Base-by-base conservation (phyloP, 164 flowering plant genomes). In the Stephania japonica region DNA sequence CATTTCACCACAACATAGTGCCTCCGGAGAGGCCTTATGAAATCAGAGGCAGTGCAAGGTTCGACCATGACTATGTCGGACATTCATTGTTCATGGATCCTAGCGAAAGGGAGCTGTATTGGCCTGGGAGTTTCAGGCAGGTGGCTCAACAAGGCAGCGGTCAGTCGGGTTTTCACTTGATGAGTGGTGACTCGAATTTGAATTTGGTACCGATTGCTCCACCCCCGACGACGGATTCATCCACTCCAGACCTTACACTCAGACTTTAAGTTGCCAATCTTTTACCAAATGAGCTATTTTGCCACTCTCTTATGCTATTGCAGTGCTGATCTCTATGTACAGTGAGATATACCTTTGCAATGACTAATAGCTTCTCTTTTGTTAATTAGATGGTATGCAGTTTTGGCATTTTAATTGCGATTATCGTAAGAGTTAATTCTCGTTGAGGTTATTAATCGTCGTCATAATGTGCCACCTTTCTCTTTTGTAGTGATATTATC, bases 91-190 rank as follows among this genome's bases (percentile, higher is more conserved):
- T 83, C 72, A 27, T 84, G 72, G 89, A 87, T 26, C 90, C 85
- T 8, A 90, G 87, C 24, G 91, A 83, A 42, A 79, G 79, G 1
- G 89, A 81, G 50, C 66, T 82, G 72, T 82, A 77, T 64, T 91
- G 97, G 97, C 97, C 94, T 18, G 94, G 93, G 14, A 91, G 97
- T 79, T 91, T 90, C 67, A 77, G 93, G 65, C 89, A 84, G 75
- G 79, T 84, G 13, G 72, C 67, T 21, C 76, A 69, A 6, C 79
- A 69, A 16, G 74, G 32, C 67, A 68, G 69, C 27, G 62, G 47
- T 64, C 59, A 69, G 26, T 42, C 61, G 3, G 78, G 75, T 42
- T 69, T 64, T 61, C 78, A 71, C 21, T 38, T 77, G 41, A 76
- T 81, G 11, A 84, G 80, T 64, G 75, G 80, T 64, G 75, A 26